These are phyloP conservation scores for Psilocybe subaeruginosa DNA, from an alignment of 768 basidiomycete species.

Conservation along the genomic window DNA sequence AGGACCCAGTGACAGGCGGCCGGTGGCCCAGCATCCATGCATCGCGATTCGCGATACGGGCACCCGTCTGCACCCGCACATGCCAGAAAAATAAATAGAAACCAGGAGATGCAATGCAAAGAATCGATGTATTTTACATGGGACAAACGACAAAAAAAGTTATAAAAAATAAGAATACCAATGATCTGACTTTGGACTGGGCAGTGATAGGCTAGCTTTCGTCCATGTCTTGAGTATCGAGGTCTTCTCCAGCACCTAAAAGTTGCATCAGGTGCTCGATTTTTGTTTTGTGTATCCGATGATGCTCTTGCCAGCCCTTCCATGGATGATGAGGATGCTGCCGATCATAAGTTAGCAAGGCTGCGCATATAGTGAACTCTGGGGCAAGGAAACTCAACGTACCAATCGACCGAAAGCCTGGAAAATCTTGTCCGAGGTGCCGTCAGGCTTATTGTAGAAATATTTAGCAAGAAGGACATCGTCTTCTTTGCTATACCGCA, in stretches of 20 bases:
- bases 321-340: conserved; percentile 90
- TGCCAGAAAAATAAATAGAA: background rate
- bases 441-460: conserved; percentile 74
- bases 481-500: conserved; percentile 81
- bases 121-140: background rate
- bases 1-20: no score
- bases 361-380: conserved; percentile 9
- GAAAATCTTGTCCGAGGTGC: conserved; percentile 84
- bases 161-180: background rate
- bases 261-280: conserved; percentile 79
- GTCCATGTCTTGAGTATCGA: conserved; percentile 33
- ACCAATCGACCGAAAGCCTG: conserved; percentile 78
- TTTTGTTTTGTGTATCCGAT: conserved; percentile 85
- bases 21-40: no score
- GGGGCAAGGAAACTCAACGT: conserved; percentile 24
- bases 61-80: background rate
- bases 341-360: conserved; percentile 2
- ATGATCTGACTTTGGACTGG: background rate
- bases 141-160: background rate
- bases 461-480: conserved; percentile 79
- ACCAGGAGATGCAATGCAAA: background rate
- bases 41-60: no score
- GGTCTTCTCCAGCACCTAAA: conserved; percentile 56
- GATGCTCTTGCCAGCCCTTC: conserved; percentile 95
- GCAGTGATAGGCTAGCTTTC: conserved; percentile 14